phyloP scores from a whole-genome alignment of 352 stramenopile genomes.

The Globisporangium echinulatum region DNA sequence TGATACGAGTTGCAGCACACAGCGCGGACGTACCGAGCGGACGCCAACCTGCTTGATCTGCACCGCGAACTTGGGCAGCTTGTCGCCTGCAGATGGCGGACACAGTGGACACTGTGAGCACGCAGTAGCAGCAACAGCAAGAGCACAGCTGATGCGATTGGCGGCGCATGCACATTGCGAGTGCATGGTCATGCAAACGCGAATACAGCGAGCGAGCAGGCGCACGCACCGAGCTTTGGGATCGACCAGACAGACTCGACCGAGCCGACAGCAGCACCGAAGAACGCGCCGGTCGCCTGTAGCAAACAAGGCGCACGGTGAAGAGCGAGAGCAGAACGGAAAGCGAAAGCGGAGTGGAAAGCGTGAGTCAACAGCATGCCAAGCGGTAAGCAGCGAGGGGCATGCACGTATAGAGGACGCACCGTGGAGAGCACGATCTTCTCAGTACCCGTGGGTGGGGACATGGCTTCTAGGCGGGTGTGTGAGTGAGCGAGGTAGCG shows the following conservation, averaged over 20 bases:
- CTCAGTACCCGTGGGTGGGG: constrained; percentile 54
- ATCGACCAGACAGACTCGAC: constrained; percentile 86
- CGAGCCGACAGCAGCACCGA: constrained; percentile 60
- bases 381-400: not conserved
- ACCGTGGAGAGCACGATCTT: constrained; percentile 79
- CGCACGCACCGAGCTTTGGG: constrained; percentile 69
- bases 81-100: constrained; percentile 30
- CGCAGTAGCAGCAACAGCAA: too few species aligned
- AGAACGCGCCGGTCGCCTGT: constrained; percentile 72
- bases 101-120: too few species aligned
- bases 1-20: too few species aligned
- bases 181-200: not conserved
- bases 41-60: constrained; percentile 78
- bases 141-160: not conserved
- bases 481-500: not conserved
- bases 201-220: not conserved
- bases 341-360: not conserved
- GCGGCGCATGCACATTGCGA: not conserved
- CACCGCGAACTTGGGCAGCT: constrained; percentile 75
- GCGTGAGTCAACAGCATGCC: not conserved
- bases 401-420: constrained; percentile 3
- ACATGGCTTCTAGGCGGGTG: constrained; percentile 29
- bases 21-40: constrained; percentile 43
- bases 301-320: not conserved
- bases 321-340: not conserved